Evolutionary conservation across 768 basidiomycete genomes (phyloP), one percentile per base, ranked within the genome.

Genomic region (Nevesoporus exiguus): DNA sequence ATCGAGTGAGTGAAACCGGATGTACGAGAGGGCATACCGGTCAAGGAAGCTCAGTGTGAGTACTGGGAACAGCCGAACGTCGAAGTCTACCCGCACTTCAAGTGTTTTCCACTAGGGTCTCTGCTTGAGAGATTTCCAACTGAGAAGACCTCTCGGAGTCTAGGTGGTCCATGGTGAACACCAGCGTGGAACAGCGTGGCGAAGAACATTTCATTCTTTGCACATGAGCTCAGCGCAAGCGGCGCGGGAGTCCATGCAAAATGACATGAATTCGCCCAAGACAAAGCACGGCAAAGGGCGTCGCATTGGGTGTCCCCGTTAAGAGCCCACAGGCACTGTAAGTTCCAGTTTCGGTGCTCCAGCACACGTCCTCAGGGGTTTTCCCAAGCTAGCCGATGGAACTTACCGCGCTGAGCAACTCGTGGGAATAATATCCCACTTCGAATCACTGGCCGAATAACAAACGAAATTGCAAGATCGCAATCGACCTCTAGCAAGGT

Each of bases 11-110:
- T 24, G 25, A 19, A 19, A 34, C 17, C 14, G 33, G 13, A 47
- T n/a, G 13, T 7, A 27, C 30, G 39, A 39, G 6, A 34, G 25
- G 17, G 14, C 66, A 33, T 53, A 73, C 73, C 74, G 58, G 51
- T 76, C 75, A 55, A 77, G 63, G 54, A 77, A 78, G 33, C 71
- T 72, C 27, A 78, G 50, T 4, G 73, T 76, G 44, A 78, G 60
- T 41, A 77, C 66, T 1, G 76, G 76, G 21, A 77, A 62, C 14
- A 77, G 61, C 25, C 71, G 72, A 40, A 31, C 41, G 49, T 74
- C 66, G 54, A 24, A 74, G 58, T 22, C 61, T 64, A 37, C 14
- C 56, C 37, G 8, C 8, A 29, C 27, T 29, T 29, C 8, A 24
- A 27, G 31, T 10, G 31, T 30, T n/a, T n/a, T n/a, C n/a, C 31